Evolutionary conservation across 164 flowering plant genomes (phyloP).

Genomic region (Vitis rotundifolia): DNA sequence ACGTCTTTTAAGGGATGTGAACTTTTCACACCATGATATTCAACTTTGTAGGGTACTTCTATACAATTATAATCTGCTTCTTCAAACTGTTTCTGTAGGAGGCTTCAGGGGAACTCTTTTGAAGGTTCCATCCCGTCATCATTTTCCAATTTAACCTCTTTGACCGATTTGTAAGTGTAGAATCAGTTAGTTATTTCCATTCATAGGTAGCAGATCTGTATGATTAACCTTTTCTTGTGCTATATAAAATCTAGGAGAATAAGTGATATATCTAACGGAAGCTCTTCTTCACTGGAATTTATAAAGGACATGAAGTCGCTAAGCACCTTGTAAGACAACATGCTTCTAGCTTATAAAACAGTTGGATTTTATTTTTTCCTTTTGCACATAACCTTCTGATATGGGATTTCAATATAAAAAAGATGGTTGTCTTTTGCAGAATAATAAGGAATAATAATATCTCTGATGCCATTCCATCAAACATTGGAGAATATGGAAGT

Average conservation of each 20-base stretch:
- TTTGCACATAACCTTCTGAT: background rate
- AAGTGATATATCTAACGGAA: slow-evolving; percentile 65
- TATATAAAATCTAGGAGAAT: slow-evolving; percentile 51
- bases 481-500: slow-evolving; percentile 43
- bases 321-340: slow-evolving; percentile 43
- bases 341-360: background rate
- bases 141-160: slow-evolving; percentile 52
- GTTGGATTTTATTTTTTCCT: background rate
- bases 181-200: background rate
- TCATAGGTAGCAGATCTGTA: background rate
- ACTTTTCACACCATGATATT: too few species aligned
- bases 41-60: too few species aligned
- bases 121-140: slow-evolving; percentile 72
- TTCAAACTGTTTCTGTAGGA: slow-evolving; percentile 37
- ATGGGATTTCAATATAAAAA: background rate
- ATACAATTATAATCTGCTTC: background rate
- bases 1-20: too few species aligned
- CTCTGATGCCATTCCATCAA: slow-evolving; percentile 58
- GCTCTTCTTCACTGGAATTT: slow-evolving; percentile 56
- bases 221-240: slow-evolving; percentile 8
- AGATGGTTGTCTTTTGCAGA: slow-evolving; percentile 29
- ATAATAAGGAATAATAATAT: slow-evolving; percentile 62
- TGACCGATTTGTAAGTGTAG: slow-evolving; percentile 63
- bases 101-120: slow-evolving; percentile 75
- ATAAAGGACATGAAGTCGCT: slow-evolving; percentile 52